Conservation (phyloP, 805 yeast species). For the Schizosaccharomyces cryophilus region DNA sequence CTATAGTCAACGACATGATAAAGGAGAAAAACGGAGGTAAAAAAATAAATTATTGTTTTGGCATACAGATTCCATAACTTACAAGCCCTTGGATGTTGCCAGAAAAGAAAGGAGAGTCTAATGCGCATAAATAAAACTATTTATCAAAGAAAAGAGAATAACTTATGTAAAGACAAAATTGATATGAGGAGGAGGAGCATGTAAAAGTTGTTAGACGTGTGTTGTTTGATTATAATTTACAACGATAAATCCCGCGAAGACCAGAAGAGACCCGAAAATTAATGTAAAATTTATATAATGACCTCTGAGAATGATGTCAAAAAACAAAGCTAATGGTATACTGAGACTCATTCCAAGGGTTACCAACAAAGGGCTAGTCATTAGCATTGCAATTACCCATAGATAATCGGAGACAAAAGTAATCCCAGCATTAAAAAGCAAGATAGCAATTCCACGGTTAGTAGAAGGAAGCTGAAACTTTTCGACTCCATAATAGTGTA, state of each 20-base stretch:
- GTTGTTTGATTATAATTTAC: conserved; percentile 26
- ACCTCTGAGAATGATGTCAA: conserved; percentile 55
- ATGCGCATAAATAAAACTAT: background rate
- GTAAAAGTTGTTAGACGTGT: background rate
- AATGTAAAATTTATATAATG: conserved; percentile 38
- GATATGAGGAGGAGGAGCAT: background rate
- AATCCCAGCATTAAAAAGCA: conserved; percentile 42
- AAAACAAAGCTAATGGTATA: conserved; percentile 82
- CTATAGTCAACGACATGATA: no score
- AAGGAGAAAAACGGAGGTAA: no score
- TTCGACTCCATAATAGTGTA: conserved; percentile 44
- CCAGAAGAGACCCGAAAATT: conserved; percentile 54
- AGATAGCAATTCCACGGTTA: conserved; percentile 24
- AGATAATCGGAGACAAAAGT: conserved; percentile 75
- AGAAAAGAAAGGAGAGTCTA: background rate
- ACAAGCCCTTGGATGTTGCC: no score
- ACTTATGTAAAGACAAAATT: no score
- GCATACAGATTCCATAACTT: no score
- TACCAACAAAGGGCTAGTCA: conserved; percentile 84
- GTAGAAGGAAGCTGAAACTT: conserved; percentile 44
- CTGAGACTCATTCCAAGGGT: conserved; percentile 86
- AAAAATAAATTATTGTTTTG: no score
- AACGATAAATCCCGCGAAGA: conserved; percentile 59
- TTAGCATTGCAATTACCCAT: conserved; percentile 86
- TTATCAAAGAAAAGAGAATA: background rate